These are phyloP conservation scores for Monilinia fructigena DNA, from an alignment of 2,329 filamentous ascomycete genomes.

Conservation along the genomic window DNA sequence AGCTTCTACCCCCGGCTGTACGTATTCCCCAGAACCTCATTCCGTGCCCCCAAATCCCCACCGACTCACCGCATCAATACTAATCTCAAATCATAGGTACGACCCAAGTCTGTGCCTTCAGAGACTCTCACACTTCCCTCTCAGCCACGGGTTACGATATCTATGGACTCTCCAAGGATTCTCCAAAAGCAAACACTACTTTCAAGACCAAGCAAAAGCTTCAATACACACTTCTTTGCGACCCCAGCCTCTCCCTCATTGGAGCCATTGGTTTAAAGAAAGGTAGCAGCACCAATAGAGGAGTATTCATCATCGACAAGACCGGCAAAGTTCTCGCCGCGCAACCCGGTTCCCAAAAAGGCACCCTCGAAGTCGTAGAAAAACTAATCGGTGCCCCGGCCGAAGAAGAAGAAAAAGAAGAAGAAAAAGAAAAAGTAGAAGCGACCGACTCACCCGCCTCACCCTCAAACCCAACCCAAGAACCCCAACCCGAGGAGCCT, in stretches of 20 bases:
- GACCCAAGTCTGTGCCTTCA: conserved; percentile 88
- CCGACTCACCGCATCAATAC: neutral
- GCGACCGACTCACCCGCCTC: neutral
- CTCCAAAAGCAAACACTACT: conserved; percentile 84
- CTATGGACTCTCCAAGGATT: conserved; percentile 86
- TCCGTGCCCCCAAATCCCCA: too few relatives aligned
- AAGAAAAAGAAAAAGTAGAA: neutral
- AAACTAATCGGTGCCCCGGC: conserved; percentile 56
- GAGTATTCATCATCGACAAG: conserved; percentile 86
- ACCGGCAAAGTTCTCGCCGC: conserved; percentile 74
- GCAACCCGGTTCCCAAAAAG: conserved; percentile 72
- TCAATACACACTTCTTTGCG: conserved; percentile 84
- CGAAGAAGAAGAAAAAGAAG: neutral
- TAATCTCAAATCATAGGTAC: conserved; percentile 63
- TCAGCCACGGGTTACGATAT: conserved; percentile 78
- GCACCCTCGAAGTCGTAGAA: conserved; percentile 74
- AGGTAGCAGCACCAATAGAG: conserved; percentile 73
- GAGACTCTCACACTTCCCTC: conserved; percentile 75
- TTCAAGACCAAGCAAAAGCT: conserved; percentile 92
- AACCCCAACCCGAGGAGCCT: neutral
- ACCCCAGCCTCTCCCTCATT: conserved; percentile 72
- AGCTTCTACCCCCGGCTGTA: conserved; percentile 92
- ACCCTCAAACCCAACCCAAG: neutral
- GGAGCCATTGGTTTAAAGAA: conserved; percentile 88
- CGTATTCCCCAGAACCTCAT: conserved; percentile 42